phyloP scores from a whole-genome alignment of 352 stramenopile genomes.

The Thraustotheca clavata region DNA sequence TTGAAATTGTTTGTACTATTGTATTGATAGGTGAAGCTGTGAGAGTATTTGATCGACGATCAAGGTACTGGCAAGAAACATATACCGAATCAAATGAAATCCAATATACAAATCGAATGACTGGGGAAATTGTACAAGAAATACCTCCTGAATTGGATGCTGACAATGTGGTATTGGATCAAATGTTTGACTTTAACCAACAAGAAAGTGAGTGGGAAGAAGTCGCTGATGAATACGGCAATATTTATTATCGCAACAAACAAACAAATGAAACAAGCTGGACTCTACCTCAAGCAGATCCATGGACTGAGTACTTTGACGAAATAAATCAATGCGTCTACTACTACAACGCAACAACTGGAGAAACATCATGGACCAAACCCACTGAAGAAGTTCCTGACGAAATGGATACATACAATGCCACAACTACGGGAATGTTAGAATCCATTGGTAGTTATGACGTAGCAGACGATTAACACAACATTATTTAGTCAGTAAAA shows the following conservation, averaged over 20 bases:
- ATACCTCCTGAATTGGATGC: conserved; percentile 57
- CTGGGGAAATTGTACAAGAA: conserved; percentile 41
- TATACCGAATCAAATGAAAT: conserved; percentile 59
- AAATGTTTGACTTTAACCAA: conserved; percentile 31
- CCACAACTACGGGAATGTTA: background rate
- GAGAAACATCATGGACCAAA: conserved; percentile 32
- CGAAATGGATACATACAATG: background rate
- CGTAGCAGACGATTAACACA: background rate
- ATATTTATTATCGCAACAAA: conserved; percentile 68
- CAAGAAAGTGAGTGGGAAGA: conserved; percentile 42
- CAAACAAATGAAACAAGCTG: conserved; percentile 52
- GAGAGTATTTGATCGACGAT: conserved; percentile 20
- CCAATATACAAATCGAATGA: conserved; percentile 69
- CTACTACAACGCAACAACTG: conserved; percentile 35
- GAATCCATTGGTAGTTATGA: conserved; percentile 1
- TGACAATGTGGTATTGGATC: conserved; percentile 56
- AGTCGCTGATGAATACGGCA: conserved; percentile 51
- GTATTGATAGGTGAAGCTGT: background rate
- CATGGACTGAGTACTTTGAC: conserved; percentile 19
- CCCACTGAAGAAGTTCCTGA: background rate
- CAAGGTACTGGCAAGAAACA: conserved; percentile 63
- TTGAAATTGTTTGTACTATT: background rate
- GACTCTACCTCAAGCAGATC: conserved; percentile 27
- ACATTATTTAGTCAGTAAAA: too few relatives aligned
- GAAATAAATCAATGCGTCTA: conserved; percentile 22